Conservation (phyloP, 495 filamentous ascomycete genomes). For the Viridothelium virens region DNA sequence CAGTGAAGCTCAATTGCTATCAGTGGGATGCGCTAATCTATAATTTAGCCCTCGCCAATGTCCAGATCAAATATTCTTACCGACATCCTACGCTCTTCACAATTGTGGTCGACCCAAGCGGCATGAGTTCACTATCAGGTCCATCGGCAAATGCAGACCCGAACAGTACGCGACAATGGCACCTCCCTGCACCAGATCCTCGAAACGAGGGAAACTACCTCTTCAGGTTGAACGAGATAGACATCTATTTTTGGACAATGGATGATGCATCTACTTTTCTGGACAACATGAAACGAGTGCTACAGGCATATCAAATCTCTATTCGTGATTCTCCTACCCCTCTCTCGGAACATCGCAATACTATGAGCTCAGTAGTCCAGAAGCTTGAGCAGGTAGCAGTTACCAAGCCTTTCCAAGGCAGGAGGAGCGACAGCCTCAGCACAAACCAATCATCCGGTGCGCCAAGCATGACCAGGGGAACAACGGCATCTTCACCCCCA, state of each 20-base stretch:
- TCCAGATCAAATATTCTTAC: slow-evolving; percentile 63
- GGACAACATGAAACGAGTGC: slow-evolving; percentile 52
- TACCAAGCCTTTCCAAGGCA: slow-evolving; percentile 39
- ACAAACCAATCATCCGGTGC: slow-evolving; percentile 36
- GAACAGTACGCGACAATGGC: slow-evolving; percentile 58
- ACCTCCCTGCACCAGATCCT: slow-evolving; percentile 62
- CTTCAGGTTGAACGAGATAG: slow-evolving; percentile 71
- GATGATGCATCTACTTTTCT: slow-evolving; percentile 69
- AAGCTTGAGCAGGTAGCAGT: slow-evolving; percentile 76
- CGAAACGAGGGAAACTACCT: slow-evolving; percentile 61
- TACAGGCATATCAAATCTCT: slow-evolving; percentile 53
- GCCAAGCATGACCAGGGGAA: slow-evolving; percentile 36
- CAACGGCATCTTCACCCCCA: slow-evolving; percentile 31
- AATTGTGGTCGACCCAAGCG: slow-evolving; percentile 57
- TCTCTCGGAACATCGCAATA: slow-evolving; percentile 40
- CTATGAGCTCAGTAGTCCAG: slow-evolving; percentile 72
- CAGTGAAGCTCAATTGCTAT: not conserved
- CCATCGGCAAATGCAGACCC: not conserved
- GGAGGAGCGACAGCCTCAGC: slow-evolving; percentile 29
- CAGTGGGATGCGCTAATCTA: slow-evolving; percentile 18
- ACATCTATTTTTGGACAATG: slow-evolving; percentile 83
- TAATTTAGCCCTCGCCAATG: slow-evolving; percentile 51
- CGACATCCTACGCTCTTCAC: slow-evolving; percentile 72
- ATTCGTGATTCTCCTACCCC: slow-evolving; percentile 46
- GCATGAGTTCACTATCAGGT: not conserved